phyloP scores from a whole-genome alignment of 2,329 filamentous ascomycete species.

The Microcyclospora pomicola region DNA sequence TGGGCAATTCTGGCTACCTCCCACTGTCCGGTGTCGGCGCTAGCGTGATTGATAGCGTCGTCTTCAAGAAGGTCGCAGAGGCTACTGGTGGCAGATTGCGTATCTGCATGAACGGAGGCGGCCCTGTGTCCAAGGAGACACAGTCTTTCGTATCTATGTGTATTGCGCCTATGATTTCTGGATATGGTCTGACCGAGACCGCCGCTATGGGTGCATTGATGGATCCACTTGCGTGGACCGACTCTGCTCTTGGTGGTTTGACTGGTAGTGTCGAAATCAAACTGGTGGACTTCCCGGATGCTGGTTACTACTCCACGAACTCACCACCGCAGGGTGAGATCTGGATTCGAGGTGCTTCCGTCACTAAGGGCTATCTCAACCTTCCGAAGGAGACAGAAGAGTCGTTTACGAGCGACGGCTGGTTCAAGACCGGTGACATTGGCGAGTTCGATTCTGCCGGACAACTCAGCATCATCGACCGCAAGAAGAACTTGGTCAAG shows the following conservation, averaged over 20 bases:
- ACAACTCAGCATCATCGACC: constrained; percentile 77
- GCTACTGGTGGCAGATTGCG: constrained; percentile 79
- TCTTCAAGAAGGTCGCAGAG: constrained; percentile 86
- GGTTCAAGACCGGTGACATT: constrained; percentile 96
- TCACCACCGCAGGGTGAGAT: constrained; percentile 83
- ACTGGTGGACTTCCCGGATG: constrained; percentile 76
- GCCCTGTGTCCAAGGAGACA: constrained; percentile 76
- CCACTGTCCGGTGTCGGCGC: constrained; percentile 40
- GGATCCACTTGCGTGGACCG: constrained; percentile 73
- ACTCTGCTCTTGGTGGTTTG: constrained; percentile 62
- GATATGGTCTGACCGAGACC: constrained; percentile 95
- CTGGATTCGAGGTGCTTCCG: constrained; percentile 64
- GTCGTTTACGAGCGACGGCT: constrained; percentile 67
- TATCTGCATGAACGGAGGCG: constrained; percentile 88
- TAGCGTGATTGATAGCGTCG: constrained; percentile 60
- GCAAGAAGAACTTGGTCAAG: constrained; percentile 98
- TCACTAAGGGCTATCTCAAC: constrained; percentile 68
- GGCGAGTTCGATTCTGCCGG: constrained; percentile 73
- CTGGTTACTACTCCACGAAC: constrained; percentile 67
- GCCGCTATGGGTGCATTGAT: constrained; percentile 56
- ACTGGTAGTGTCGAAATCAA: constrained; percentile 73
- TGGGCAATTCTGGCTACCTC: constrained; percentile 33
- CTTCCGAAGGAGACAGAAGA: constrained; percentile 73
- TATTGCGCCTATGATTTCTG: constrained; percentile 84
- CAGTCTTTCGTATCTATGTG: constrained; percentile 83